These are phyloP conservation scores for Roridomyces roridus DNA, from an alignment of 768 basidiomycete genomes.

Conservation along the genomic window DNA sequence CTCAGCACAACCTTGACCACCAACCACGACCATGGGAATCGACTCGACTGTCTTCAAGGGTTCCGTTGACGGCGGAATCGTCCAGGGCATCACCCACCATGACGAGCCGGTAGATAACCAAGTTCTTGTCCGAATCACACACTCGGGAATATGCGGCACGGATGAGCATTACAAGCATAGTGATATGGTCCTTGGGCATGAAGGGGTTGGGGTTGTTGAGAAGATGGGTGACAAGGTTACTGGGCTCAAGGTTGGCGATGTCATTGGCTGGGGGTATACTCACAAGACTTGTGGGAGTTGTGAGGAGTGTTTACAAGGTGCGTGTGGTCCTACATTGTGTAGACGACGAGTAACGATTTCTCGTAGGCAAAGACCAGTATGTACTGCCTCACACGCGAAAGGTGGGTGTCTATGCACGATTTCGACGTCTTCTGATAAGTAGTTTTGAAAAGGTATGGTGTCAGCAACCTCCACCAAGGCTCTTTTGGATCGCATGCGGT, in stretches of 20 bases:
- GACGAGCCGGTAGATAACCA: too few relatives aligned
- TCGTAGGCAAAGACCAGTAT: background rate
- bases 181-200: conserved; percentile 42
- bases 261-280: too few relatives aligned
- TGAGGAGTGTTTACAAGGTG: conserved; percentile 9
- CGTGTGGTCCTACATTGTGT: background rate
- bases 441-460: conserved; percentile 24
- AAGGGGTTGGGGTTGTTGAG: conserved; percentile 14
- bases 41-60: too few relatives aligned
- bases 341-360: background rate
- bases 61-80: too few relatives aligned
- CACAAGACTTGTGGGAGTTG: background rate
- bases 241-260: too few relatives aligned
- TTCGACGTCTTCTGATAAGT: too few relatives aligned
- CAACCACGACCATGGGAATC: too few relatives aligned
- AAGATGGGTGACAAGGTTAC: conserved; percentile 38
- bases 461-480: conserved; percentile 17
- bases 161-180: conserved; percentile 36
- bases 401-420: too few relatives aligned
- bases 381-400: background rate
- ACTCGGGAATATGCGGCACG: conserved; percentile 41
- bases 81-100: too few relatives aligned
- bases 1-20: too few relatives aligned
- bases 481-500: conserved; percentile 33
- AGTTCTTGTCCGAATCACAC: conserved; percentile 38